phyloP scores from a whole-genome alignment of 495 filamentous ascomycete genomes.

The Aspergillus asperescens region DNA sequence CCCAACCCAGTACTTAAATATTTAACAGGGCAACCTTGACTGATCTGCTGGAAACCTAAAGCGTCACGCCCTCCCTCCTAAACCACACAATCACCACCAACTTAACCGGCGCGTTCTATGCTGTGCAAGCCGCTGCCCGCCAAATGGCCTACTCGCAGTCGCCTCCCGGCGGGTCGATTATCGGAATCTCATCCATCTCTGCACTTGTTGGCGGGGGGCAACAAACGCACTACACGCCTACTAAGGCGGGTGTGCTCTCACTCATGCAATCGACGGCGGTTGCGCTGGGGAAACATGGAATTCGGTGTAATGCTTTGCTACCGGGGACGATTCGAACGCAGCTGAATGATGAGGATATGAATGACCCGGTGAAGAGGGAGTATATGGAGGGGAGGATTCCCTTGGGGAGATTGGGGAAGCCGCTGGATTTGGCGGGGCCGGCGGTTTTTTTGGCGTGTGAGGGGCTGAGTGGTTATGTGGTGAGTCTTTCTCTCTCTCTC shows the following conservation, averaged over 20 bases:
- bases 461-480: slow-evolving; percentile 66
- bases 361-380: slow-evolving; percentile 56
- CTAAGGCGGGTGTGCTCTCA: slow-evolving; percentile 77
- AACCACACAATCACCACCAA: slow-evolving; percentile 65
- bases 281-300: slow-evolving; percentile 68
- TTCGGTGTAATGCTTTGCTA: slow-evolving; percentile 80
- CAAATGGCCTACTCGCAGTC: slow-evolving; percentile 64
- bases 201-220: slow-evolving; percentile 76
- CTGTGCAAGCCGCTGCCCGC: slow-evolving; percentile 72
- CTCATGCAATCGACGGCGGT: slow-evolving; percentile 83
- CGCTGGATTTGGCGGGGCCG: slow-evolving; percentile 69
- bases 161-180: slow-evolving; percentile 68
- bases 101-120: slow-evolving; percentile 80
- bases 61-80: slow-evolving; percentile 49
- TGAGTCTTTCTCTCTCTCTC: slow-evolving; percentile 20
- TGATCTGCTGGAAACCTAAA: neutral
- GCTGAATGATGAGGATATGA: slow-evolving; percentile 78
- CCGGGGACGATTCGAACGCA: slow-evolving; percentile 84
- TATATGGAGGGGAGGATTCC: slow-evolving; percentile 88
- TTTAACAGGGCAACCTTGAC: no score
- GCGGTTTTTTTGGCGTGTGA: slow-evolving; percentile 85
- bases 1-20: no score
- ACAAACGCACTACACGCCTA: slow-evolving; percentile 87
- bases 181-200: slow-evolving; percentile 75
- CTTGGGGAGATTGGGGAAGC: slow-evolving; percentile 64